phyloP scores from a whole-genome alignment of 2,329 filamentous ascomycete genomes.

The Lachnum nothofagi region DNA sequence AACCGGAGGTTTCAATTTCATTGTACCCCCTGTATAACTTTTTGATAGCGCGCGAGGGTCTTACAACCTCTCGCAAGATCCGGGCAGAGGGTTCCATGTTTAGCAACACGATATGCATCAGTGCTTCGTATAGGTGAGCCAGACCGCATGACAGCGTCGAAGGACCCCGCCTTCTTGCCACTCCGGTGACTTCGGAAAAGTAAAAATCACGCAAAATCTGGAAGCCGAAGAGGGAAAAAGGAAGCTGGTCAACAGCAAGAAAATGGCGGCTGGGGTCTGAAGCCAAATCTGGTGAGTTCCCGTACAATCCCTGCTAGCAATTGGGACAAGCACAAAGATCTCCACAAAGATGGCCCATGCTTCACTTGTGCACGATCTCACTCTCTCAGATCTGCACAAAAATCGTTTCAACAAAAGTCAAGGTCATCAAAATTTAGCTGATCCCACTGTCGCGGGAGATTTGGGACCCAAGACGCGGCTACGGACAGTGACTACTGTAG shows the following conservation, averaged over 20 bases:
- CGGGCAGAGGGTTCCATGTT: not conserved
- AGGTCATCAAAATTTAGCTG: not conserved
- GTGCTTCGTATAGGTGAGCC: conserved; percentile 1
- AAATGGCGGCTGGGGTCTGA: not conserved
- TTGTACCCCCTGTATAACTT: not conserved
- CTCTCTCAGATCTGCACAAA: no score
- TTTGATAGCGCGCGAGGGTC: conserved; percentile 10
- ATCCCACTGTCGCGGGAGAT: not conserved
- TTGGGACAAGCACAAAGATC: not conserved
- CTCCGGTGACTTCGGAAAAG: no score
- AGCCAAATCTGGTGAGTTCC: not conserved
- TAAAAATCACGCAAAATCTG: no score
- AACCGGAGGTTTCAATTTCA: conserved; percentile 14
- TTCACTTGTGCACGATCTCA: no score
- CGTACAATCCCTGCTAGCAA: not conserved
- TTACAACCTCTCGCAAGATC: not conserved
- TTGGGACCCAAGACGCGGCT: no score
- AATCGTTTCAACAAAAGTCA: not conserved
- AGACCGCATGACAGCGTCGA: not conserved
- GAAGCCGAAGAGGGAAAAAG: not conserved
- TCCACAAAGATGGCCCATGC: conserved; percentile 1
- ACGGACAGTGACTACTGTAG: no score
- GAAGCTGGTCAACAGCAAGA: not conserved
- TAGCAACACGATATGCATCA: not conserved
- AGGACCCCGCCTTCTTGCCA: not conserved